phyloP scores from a whole-genome alignment of 108 stramenopile species.

The Cyclotella choctawhatcheeana region DNA sequence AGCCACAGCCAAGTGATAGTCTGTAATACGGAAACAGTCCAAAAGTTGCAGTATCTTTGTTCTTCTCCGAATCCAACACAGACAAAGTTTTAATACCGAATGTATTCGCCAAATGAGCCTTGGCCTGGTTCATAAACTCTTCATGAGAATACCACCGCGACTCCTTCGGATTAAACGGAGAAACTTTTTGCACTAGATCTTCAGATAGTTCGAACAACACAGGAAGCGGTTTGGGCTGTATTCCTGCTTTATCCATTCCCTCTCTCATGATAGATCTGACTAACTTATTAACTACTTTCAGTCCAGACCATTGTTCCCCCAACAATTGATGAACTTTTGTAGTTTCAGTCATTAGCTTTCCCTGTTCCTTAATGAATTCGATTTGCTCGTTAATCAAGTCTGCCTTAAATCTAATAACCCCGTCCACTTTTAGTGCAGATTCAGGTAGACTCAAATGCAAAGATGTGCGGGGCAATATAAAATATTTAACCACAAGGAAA shows the following conservation, averaged over 20 bases:
- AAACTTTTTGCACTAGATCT: neutral
- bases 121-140: neutral
- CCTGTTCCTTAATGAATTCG: neutral
- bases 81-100: neutral
- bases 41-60: neutral
- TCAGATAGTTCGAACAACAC: neutral
- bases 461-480: neutral
- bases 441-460: neutral
- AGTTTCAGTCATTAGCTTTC: neutral
- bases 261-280: neutral
- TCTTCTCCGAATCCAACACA: neutral
- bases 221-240: neutral
- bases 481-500: neutral
- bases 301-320: neutral
- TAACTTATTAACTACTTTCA: neutral
- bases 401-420: neutral
- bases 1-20: neutral
- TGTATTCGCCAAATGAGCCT: neutral
- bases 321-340: neutral
- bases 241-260: neutral
- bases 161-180: conserved; percentile 1
- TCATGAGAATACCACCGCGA: neutral
- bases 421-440: neutral
- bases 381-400: neutral
- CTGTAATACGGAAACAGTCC: neutral